phyloP scores from a whole-genome alignment of 352 stramenopile species.

The Phytophthora chlamydospora region DNA sequence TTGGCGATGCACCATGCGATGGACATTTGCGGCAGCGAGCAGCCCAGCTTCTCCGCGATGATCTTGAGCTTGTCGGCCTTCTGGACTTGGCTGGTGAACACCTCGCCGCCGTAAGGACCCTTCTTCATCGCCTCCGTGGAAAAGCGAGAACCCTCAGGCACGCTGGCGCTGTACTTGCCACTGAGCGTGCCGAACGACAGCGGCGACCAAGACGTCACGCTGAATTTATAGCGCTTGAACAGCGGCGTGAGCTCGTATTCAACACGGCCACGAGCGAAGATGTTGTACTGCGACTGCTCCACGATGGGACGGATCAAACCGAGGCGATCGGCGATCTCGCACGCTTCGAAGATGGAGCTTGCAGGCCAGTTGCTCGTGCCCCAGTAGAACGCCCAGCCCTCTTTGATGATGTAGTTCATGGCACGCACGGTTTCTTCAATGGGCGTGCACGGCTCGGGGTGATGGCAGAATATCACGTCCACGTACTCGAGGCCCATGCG shows the following conservation, averaged over 20 bases:
- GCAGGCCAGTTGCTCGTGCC: constrained; percentile 41
- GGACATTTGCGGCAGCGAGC: constrained; percentile 48
- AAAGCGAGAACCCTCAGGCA: constrained; percentile 36
- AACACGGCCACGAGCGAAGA: constrained; percentile 51
- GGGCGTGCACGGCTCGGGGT: constrained; percentile 48
- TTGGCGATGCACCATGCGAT: constrained; percentile 62
- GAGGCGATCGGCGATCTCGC: constrained; percentile 43
- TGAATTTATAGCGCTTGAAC: constrained; percentile 58
- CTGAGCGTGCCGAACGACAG: constrained; percentile 55
- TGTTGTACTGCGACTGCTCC: constrained; percentile 69
- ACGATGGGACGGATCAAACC: constrained; percentile 41
- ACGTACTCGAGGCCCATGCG: constrained; percentile 52
- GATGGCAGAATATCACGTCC: constrained; percentile 64
- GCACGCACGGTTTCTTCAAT: constrained; percentile 68
- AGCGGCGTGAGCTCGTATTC: constrained; percentile 55
- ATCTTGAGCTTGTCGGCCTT: constrained; percentile 38
- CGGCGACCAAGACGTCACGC: constrained; percentile 56
- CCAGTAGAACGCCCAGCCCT: constrained; percentile 68
- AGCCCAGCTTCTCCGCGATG: constrained; percentile 47
- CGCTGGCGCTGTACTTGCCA: constrained; percentile 56
- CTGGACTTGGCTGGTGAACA: constrained; percentile 13
- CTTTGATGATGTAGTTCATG: constrained; percentile 62
- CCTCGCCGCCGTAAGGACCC: constrained; percentile 1
- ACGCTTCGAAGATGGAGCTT: constrained; percentile 53
- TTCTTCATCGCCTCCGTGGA: neutral